A percentile compares a stretch with the other conserved stretches of the same genome.
Evolutionary conservation across 2,329 filamentous ascomycete species (phyloP).

Genomic region (Aureobasidium sp.): DNA sequence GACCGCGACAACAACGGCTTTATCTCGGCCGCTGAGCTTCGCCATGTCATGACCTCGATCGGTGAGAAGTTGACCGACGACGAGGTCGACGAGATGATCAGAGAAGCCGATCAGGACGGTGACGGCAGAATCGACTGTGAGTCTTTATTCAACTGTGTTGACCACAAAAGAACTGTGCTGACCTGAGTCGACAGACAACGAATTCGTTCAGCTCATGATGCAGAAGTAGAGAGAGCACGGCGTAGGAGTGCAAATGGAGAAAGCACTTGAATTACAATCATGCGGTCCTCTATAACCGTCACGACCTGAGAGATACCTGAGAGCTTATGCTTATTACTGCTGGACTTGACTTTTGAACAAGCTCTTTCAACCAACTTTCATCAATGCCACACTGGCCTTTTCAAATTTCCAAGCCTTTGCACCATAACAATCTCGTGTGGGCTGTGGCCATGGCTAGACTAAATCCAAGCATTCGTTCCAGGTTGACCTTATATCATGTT

Average conservation of each 20-base stretch:
- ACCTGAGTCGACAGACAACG: constrained; percentile 37
- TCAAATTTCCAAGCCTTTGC: neutral
- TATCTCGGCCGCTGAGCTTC: constrained; percentile 55
- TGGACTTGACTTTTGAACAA: constrained; percentile 5
- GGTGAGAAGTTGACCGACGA: constrained; percentile 57
- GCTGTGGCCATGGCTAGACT: neutral
- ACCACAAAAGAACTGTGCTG: constrained; percentile 10
- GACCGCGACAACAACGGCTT: constrained; percentile 59
- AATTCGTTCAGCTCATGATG: constrained; percentile 50
- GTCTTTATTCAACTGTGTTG: constrained; percentile 20
- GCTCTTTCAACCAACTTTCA: neutral
- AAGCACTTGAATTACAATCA: constrained; percentile 8
- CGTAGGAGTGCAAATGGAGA: neutral
- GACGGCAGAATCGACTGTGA: constrained; percentile 58
- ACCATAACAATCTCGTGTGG: neutral
- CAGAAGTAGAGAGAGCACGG: constrained; percentile 38
- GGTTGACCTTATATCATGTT: neutral
- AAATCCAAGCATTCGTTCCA: neutral
- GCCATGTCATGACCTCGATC: constrained; percentile 56
- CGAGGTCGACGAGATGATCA: constrained; percentile 59
- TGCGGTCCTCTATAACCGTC: neutral
- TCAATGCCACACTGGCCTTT: neutral
- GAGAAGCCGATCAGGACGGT: constrained; percentile 56
- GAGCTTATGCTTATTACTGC: constrained; percentile 10
- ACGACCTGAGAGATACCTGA: constrained; percentile 14